Conservation (phyloP, 148 eudicot genomes). For the Nyssa sinensis region DNA sequence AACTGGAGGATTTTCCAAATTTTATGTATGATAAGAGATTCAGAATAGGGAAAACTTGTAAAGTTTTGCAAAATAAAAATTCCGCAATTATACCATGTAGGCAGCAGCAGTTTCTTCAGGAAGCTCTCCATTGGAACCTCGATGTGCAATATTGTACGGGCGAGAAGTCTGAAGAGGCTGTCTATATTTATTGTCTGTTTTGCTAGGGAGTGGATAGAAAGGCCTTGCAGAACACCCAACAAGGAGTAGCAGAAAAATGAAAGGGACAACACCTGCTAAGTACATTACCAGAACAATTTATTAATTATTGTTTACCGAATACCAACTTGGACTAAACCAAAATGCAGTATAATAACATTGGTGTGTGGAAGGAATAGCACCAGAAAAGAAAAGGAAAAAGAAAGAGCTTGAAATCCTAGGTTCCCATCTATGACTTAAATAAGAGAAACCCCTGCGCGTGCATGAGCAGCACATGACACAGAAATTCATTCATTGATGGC, state of each 20-base stretch:
- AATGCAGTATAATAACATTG: not conserved
- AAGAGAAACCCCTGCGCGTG: not conserved
- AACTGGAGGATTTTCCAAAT: not conserved
- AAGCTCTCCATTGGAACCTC: constrained; percentile 95
- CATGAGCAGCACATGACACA: not conserved
- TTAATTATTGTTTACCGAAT: not conserved
- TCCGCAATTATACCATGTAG: constrained; percentile 75
- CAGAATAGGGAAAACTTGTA: not conserved
- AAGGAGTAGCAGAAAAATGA: constrained; percentile 59
- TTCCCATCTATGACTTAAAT: not conserved
- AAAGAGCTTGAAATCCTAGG: not conserved
- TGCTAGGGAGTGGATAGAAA: constrained; percentile 73
- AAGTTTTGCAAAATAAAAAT: not conserved
- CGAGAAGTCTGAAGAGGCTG: constrained; percentile 84
- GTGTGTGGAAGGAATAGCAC: not conserved
- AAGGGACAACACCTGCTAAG: constrained; percentile 53
- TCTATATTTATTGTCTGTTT: constrained; percentile 38
- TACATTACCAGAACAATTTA: not conserved
- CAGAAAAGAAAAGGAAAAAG: not conserved
- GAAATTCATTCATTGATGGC: not conserved
- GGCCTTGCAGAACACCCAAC: constrained; percentile 65
- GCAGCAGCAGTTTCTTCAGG: constrained; percentile 96
- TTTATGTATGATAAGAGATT: not conserved
- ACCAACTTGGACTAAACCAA: not conserved
- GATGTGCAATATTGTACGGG: constrained; percentile 84